Percentiles rank a stretch among this genome's conserved stretches.
Conservation (phyloP, 2,329 filamentous ascomycete species). For the Aspergillus pseudoterreus region DNA sequence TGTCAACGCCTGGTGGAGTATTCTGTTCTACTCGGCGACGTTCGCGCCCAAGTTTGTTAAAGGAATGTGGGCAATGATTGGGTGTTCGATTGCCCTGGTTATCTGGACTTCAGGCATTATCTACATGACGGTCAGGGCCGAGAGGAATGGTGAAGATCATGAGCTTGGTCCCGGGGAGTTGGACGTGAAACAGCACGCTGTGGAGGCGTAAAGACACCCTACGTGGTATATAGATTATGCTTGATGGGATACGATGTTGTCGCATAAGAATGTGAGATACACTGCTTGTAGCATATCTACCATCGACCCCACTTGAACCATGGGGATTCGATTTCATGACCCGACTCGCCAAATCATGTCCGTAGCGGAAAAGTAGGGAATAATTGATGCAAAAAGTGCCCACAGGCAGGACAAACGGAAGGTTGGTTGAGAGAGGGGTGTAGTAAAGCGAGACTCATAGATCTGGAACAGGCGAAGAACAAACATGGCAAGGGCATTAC, state of each 20-base stretch:
- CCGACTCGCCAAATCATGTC: neutral
- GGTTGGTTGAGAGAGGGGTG: neutral
- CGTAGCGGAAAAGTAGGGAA: neutral
- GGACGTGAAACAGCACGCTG: neutral
- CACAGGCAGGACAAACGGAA: neutral
- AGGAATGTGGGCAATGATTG: slow-evolving; percentile 32
- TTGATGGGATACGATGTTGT: neutral
- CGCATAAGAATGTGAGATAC: too few species aligned
- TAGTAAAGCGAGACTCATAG: neutral
- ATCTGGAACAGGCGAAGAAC: neutral
- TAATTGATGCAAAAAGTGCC: slow-evolving; percentile 1
- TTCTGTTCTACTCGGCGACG: slow-evolving; percentile 66
- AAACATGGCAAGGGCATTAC: slow-evolving; percentile 25
- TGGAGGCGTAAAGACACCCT: neutral
- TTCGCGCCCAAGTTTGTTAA: slow-evolving; percentile 64
- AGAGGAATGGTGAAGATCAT: neutral
- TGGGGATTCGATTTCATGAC: neutral
- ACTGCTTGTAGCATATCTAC: neutral
- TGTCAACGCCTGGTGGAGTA: slow-evolving; percentile 70
- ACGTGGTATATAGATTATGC: neutral
- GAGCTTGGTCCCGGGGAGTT: neutral
- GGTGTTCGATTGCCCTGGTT: slow-evolving; percentile 15
- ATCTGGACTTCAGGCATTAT: slow-evolving; percentile 14
- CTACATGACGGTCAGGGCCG: neutral
- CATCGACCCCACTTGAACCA: neutral